Base-by-base conservation (phyloP, 2,329 filamentous ascomycete species). In the Ceratocystis colombiana region DNA sequence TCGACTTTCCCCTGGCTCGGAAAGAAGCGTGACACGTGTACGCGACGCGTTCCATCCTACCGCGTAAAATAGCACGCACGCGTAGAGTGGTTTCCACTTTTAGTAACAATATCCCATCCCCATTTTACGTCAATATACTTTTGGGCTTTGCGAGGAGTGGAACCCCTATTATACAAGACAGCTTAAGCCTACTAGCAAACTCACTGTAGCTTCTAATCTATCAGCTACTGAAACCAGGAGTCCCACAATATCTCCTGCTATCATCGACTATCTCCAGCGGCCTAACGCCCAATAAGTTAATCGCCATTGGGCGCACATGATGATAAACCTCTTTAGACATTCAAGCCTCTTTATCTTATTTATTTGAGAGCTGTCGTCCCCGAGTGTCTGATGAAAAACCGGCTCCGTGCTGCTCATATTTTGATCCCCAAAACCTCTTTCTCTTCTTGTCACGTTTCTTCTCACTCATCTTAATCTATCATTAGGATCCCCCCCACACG, bases 211-310 rank as follows among this genome's bases (percentile, higher is more conserved):
- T 15, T 15, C 37, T 37, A 10, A 37, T 37, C 8, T 37, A 3
- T 37, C 33, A 37, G 33, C 22, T 10, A 37, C 8, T 3, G 8
- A 37, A 10, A 37, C 33, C 8, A 37, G 6, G 48, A 53, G 20
- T 12, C 22, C 22, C 5, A 7, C 5, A 25, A n/a, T 65, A 67
- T 62, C 33, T 67, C 66, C 66, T 67, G 33, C 66, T 67, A 67
- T 67, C 10, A 65, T 67, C 66, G 66, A 48, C 66, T 67, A 67
- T 67, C 55, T 67, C 66, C 66, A 67, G 28, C 66, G 62, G 66
- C 46, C 55, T 37, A 8, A 30, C 30, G 33, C 25, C 10, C 4
- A 30, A 5, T 7, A 30, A n/a, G 33, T 7, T 33, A 20, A 46
- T 33, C 41, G 28, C 20, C 6, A 22, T 12, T 41, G 37, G 6